Conservation (phyloP, 495 filamentous ascomycete species). For the Talaromyces nanjingensis region DNA sequence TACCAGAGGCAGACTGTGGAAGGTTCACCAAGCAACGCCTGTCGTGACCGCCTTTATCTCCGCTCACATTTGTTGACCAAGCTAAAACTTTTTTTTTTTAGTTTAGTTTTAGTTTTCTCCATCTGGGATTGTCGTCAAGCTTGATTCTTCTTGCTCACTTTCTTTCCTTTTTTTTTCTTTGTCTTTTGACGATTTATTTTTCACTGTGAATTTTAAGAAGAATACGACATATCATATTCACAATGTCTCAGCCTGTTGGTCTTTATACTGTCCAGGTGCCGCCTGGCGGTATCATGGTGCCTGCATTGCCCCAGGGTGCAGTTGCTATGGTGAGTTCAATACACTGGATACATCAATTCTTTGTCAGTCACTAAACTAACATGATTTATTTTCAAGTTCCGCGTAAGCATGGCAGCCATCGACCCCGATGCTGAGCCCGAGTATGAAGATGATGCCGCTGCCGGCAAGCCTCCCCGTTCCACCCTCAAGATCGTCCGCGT, state of each 20-base stretch:
- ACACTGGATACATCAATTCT: not conserved
- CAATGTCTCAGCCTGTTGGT: conserved; percentile 66
- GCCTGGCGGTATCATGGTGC: conserved; percentile 66
- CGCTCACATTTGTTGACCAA: not conserved
- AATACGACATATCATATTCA: conserved; percentile 6
- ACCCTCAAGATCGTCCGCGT: conserved; percentile 85
- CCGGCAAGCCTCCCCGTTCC: conserved; percentile 58
- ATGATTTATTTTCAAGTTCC: conserved; percentile 53
- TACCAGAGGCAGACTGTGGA: too few species aligned
- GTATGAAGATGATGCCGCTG: conserved; percentile 53
- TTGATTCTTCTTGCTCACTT: conserved; percentile 14
- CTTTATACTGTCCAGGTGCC: conserved; percentile 88
- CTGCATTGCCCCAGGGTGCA: conserved; percentile 65
- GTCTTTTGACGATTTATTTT: conserved; percentile 18
- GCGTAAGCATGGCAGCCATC: conserved; percentile 96
- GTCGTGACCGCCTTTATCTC: conserved; percentile 1
- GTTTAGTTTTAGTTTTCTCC: conserved; percentile 4
- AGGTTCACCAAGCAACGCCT: not conserved
- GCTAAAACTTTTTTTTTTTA: conserved; percentile 20
- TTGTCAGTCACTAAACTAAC: not conserved
- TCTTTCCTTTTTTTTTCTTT: conserved; percentile 15
- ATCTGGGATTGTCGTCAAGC: not conserved
- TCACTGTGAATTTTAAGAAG: not conserved
- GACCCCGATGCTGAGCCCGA: conserved; percentile 76
- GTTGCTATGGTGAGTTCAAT: conserved; percentile 61